Percentiles rank a stretch among this genome's conserved stretches.
Conservation (phyloP, 768 basidiomycete species). For the Gyrodon lividus region DNA sequence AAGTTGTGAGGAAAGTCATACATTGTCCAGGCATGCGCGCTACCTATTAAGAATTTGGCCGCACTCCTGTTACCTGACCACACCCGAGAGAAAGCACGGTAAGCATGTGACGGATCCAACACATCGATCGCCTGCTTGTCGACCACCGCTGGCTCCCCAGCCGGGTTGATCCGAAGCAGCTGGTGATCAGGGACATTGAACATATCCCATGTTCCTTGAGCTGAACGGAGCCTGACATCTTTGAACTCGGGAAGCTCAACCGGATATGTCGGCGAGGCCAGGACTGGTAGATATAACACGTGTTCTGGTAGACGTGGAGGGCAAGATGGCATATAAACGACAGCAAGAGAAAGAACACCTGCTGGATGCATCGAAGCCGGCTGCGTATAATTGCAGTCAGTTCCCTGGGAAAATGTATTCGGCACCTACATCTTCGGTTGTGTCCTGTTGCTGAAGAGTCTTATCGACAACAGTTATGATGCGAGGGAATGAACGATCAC, state of each 20-base stretch:
- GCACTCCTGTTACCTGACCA: conserved; percentile 35
- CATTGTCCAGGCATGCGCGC: conserved; percentile 64
- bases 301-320: conserved; percentile 38
- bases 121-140: conserved; percentile 45
- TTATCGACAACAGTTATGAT: conserved; percentile 41
- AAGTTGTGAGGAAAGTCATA: conserved; percentile 36
- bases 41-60: conserved; percentile 40
- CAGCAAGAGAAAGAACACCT: conserved; percentile 58
- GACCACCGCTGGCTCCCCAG: conserved; percentile 39
- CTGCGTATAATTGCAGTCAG: conserved; percentile 36
- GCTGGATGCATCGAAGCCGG: conserved; percentile 37
- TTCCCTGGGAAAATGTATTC: conserved; percentile 15
- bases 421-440: conserved; percentile 29
- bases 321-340: conserved; percentile 62
- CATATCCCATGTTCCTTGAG: conserved; percentile 44
- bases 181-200: conserved; percentile 42
- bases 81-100: conserved; percentile 47
- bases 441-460: conserved; percentile 20
- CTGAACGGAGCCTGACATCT: conserved; percentile 20
- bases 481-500: conserved; percentile 27
- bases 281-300: conserved; percentile 59
- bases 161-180: conserved; percentile 38
- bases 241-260: conserved; percentile 26
- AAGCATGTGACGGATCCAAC: conserved; percentile 42
- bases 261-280: conserved; percentile 28